A percentile compares a stretch with the other conserved stretches of the same genome.
These are phyloP conservation scores for Leccinum griseonigrum DNA, from an alignment of 1,284 basidiomycete species.

Conservation along the genomic window DNA sequence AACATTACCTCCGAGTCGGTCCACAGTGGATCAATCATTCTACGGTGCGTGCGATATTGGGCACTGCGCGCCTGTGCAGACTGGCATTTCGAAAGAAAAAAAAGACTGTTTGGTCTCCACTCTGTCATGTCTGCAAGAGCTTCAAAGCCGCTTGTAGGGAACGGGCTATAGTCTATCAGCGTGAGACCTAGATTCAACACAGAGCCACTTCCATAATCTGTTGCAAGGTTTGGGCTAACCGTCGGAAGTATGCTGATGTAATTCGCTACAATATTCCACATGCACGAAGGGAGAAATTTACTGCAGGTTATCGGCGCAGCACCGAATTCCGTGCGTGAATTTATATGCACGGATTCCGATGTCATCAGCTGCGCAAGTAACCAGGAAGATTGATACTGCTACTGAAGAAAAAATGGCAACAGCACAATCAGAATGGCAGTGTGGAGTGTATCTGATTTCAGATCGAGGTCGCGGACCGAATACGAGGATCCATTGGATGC, in stretches of 20 bases:
- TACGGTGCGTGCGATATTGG: neutral
- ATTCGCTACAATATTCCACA: neutral
- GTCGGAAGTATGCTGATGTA: neutral
- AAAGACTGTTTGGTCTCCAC: neutral
- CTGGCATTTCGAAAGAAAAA: neutral
- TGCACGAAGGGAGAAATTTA: neutral
- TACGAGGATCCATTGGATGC: neutral
- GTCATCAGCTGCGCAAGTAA: neutral
- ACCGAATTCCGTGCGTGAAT: neutral
- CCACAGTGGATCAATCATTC: neutral
- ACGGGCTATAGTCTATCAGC: neutral
- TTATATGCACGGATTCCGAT: neutral
- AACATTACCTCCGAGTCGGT: neutral
- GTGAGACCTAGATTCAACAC: neutral
- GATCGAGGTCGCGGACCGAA: neutral
- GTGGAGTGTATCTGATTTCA: neutral
- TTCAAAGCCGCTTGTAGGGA: neutral
- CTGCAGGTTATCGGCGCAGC: neutral
- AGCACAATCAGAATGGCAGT: conserved; percentile 4
- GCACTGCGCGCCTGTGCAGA: neutral
- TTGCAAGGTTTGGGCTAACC: neutral
- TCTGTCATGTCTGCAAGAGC: neutral
- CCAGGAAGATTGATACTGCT: neutral
- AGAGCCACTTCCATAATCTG: neutral
- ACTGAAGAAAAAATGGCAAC: neutral